Evolutionary conservation across 306 rosid genomes (phyloP).

Genomic region (Quercus cerris): DNA sequence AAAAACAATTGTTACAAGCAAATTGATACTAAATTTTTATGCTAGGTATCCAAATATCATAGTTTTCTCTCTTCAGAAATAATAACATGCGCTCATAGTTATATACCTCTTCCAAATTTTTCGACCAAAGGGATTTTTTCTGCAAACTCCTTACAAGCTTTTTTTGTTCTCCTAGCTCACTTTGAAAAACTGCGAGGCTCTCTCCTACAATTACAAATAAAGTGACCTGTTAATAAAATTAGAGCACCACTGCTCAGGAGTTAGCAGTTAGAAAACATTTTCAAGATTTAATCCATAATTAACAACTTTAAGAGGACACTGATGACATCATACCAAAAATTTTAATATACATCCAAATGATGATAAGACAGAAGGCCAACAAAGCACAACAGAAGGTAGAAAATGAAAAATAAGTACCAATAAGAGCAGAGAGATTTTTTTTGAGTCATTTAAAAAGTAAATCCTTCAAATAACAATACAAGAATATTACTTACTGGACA

Average conservation of each 20-base stretch:
- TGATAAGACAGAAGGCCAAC: not conserved
- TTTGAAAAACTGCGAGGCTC: conserved; percentile 59
- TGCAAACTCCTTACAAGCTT: conserved; percentile 80
- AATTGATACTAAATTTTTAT: conserved; percentile 1
- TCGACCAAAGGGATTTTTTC: conserved; percentile 92
- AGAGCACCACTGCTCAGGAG: conserved; percentile 11
- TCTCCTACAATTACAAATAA: conserved; percentile 67
- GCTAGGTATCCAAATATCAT: conserved; percentile 3
- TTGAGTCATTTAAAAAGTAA: not conserved
- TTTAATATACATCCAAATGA: no score
- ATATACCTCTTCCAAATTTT: conserved; percentile 81
- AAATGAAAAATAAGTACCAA: not conserved
- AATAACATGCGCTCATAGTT: conserved; percentile 13
- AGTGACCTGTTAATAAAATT: conserved; percentile 25
- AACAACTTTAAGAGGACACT: not conserved
- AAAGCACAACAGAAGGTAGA: not conserved
- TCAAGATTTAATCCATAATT: conserved; percentile 2
- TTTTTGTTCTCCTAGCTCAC: conserved; percentile 81
- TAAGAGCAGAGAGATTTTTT: not conserved
- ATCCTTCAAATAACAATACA: not conserved
- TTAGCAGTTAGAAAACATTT: not conserved
- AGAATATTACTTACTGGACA: not conserved
- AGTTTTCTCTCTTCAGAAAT: conserved; percentile 6
- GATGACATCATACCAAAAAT: not conserved
- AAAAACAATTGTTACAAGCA: not conserved